Evolutionary conservation across 2,329 filamentous ascomycete genomes (phyloP).

Genomic region (Diplodia scrobiculata): DNA sequence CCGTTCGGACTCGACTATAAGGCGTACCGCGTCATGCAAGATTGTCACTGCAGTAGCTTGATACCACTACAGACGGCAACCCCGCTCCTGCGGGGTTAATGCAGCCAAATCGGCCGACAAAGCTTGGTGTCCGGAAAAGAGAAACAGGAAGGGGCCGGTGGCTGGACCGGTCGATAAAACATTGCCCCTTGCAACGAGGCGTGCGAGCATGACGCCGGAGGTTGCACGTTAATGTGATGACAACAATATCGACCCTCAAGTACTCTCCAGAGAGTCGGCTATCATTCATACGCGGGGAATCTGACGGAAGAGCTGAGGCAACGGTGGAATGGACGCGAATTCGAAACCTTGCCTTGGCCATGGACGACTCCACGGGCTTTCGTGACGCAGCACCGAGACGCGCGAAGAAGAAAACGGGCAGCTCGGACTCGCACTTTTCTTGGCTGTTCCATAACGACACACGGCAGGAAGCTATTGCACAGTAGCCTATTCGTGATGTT

Average conservation of each 20-base stretch:
- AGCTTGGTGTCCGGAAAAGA: background rate
- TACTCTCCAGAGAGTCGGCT: background rate
- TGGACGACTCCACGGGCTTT: background rate
- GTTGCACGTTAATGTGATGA: slow-evolving; percentile 10
- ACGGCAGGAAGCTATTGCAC: background rate
- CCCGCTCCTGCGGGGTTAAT: slow-evolving; percentile 1
- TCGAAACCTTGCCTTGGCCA: background rate
- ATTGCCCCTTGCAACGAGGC: background rate
- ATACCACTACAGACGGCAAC: background rate
- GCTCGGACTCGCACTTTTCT: slow-evolving; percentile 1
- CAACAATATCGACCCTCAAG: background rate
- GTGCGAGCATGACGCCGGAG: background rate
- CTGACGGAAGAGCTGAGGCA: slow-evolving; percentile 2
- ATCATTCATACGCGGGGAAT: slow-evolving; percentile 1
- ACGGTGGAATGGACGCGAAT: background rate
- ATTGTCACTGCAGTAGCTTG: slow-evolving; percentile 3
- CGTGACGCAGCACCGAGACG: background rate
- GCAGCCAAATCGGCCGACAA: slow-evolving; percentile 1
- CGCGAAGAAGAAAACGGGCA: background rate
- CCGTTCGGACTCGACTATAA: background rate
- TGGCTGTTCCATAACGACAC: background rate
- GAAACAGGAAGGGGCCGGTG: background rate
- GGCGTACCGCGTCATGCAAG: slow-evolving; percentile 20
- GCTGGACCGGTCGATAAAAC: slow-evolving; percentile 8
- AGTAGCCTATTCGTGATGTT: slow-evolving; percentile 1